A percentile compares a stretch with the other conserved stretches of the same genome.
Conservation (phyloP, 805 yeast species). For the Diddensiella santjacobensis region DNA sequence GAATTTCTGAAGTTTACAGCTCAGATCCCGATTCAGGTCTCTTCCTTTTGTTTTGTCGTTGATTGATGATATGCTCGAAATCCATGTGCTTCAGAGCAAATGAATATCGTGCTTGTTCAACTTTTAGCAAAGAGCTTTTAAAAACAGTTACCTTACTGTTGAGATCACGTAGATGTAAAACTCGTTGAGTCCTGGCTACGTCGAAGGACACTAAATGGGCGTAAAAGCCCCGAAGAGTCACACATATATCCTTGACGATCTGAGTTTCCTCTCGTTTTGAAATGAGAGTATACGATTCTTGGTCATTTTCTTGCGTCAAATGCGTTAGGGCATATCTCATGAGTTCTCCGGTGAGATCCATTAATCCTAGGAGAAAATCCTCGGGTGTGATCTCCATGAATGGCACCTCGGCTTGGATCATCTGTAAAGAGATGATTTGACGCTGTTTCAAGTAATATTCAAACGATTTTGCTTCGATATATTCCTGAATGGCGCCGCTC, state of each 20-base stretch:
- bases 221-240: constrained; percentile 16
- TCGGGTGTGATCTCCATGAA: constrained; percentile 22
- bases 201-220: constrained; percentile 12
- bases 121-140: constrained; percentile 21
- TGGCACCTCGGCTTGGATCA: not conserved
- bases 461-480: constrained; percentile 28
- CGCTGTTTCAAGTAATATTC: constrained; percentile 19
- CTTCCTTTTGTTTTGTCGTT: not conserved
- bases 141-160: constrained; percentile 19
- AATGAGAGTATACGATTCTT: not conserved
- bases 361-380: constrained; percentile 40
- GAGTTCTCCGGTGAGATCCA: constrained; percentile 42
- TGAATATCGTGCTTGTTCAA: constrained; percentile 24
- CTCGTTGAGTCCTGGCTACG: constrained; percentile 1
- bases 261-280: not conserved
- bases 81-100: not conserved
- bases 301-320: constrained; percentile 11
- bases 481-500: constrained; percentile 28
- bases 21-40: too few species aligned
- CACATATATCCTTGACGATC: constrained; percentile 17
- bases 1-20: not conserved
- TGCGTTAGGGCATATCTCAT: constrained; percentile 40
- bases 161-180: constrained; percentile 14
- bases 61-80: not conserved
- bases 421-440: constrained; percentile 15